Conservation (phyloP, 2,329 filamentous ascomycete species). For the Harringtonia aguacate region DNA sequence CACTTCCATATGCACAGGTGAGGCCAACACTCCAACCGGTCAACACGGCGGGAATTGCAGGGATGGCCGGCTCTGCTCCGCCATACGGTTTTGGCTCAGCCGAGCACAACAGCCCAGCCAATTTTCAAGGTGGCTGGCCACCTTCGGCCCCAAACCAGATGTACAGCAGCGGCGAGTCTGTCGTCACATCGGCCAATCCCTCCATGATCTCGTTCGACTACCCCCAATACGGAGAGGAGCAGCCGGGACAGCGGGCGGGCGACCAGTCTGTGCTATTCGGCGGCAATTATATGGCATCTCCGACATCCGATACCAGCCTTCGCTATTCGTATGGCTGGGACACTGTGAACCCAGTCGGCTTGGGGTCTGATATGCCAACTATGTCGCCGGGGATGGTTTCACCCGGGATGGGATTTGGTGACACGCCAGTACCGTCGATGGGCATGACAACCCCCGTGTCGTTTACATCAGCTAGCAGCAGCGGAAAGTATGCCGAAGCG, state of each 20-base stretch:
- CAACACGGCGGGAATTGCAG: background rate
- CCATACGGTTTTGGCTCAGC: background rate
- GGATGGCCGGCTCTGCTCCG: background rate
- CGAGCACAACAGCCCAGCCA: background rate
- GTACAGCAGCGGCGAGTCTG: background rate
- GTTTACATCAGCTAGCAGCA: background rate
- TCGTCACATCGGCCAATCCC: background rate
- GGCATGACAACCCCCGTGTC: background rate
- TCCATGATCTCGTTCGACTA: constrained; percentile 2
- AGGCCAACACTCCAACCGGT: background rate
- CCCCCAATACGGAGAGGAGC: background rate
- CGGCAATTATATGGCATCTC: background rate
- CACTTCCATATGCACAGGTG: background rate
- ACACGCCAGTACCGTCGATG: background rate
- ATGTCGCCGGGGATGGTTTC: background rate
- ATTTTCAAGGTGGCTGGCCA: background rate
- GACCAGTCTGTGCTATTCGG: background rate
- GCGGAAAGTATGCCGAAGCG: background rate
- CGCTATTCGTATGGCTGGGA: background rate
- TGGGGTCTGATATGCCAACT: background rate
- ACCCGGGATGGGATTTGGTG: background rate
- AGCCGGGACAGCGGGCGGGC: background rate
- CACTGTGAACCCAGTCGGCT: background rate
- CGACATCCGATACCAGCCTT: background rate
- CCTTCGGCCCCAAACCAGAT: background rate